phyloP scores from a whole-genome alignment of 306 rosid species.

The Lathyrus aphaca region DNA sequence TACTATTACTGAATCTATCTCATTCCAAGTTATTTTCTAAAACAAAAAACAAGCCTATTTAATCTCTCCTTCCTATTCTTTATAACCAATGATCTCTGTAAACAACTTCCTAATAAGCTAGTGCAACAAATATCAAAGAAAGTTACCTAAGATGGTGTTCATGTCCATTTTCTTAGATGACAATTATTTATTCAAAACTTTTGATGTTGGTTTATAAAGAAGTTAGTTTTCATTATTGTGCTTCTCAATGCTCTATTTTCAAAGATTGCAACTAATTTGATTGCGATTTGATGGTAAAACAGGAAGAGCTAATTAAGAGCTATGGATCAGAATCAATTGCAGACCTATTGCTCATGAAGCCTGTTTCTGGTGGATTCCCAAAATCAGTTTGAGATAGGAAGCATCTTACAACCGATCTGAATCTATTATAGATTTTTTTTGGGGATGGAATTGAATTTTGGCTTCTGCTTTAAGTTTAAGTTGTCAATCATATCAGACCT shows the following conservation, averaged over 20 bases:
- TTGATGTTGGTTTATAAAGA: background rate
- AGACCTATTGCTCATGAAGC: slow-evolving; percentile 45
- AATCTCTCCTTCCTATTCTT: background rate
- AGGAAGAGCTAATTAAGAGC: slow-evolving; percentile 48
- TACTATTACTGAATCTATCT: background rate
- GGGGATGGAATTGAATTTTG: slow-evolving; percentile 19
- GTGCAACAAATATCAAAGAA: background rate
- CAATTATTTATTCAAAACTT: slow-evolving; percentile 7
- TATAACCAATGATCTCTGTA: background rate
- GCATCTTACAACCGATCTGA: slow-evolving; percentile 9
- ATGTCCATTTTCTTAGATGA: slow-evolving; percentile 1
- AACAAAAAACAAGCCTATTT: background rate
- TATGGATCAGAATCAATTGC: slow-evolving; percentile 51
- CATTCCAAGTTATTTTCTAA: background rate
- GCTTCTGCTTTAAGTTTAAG: slow-evolving; percentile 5
- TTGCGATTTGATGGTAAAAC: slow-evolving; percentile 41
- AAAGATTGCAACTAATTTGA: slow-evolving; percentile 20
- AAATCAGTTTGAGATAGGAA: slow-evolving; percentile 21
- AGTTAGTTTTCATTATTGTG: background rate
- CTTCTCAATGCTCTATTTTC: slow-evolving; percentile 1
- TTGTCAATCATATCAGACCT: background rate
- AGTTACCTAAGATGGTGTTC: background rate
- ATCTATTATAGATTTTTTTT: background rate
- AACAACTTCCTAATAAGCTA: background rate
- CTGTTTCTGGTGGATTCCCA: slow-evolving; percentile 11